Conservation (phyloP, 257 asterid species). For the Solanum tacnaense region DNA sequence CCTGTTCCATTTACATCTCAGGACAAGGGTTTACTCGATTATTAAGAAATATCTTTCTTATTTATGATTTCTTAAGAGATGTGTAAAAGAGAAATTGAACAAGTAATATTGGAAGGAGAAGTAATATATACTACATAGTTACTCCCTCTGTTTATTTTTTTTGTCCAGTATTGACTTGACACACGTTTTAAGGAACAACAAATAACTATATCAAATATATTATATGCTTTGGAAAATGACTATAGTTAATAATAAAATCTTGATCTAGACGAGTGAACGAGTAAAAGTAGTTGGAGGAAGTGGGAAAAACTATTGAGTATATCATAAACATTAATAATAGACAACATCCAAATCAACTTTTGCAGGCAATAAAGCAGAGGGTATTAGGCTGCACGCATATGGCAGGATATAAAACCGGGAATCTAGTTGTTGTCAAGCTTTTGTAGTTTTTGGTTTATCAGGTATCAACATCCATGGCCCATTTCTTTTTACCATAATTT, state of each 20-base stretch:
- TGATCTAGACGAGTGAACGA: neutral
- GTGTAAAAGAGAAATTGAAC: neutral
- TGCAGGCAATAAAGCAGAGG: neutral
- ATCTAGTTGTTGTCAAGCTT: neutral
- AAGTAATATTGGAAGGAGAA: neutral
- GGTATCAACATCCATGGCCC: neutral
- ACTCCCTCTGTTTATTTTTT: no score
- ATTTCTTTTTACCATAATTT: neutral
- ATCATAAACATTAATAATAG: neutral
- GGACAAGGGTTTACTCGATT: no score
- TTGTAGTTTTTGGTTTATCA: neutral
- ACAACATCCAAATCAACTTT: neutral
- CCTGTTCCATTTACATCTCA: neutral
- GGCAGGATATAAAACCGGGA: neutral
- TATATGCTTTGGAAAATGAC: no score
- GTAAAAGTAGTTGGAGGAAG: neutral
- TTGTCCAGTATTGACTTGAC: no score
- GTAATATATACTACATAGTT: no score
- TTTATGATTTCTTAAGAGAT: no score
- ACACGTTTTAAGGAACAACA: no score
- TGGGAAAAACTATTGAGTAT: neutral
- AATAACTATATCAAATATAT: neutral
- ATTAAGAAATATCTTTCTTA: no score
- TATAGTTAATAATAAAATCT: no score
- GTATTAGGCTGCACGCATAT: neutral